Evolutionary conservation across 2,329 filamentous ascomycete species (phyloP).

Genomic region (Pestalotiopsis sp.): DNA sequence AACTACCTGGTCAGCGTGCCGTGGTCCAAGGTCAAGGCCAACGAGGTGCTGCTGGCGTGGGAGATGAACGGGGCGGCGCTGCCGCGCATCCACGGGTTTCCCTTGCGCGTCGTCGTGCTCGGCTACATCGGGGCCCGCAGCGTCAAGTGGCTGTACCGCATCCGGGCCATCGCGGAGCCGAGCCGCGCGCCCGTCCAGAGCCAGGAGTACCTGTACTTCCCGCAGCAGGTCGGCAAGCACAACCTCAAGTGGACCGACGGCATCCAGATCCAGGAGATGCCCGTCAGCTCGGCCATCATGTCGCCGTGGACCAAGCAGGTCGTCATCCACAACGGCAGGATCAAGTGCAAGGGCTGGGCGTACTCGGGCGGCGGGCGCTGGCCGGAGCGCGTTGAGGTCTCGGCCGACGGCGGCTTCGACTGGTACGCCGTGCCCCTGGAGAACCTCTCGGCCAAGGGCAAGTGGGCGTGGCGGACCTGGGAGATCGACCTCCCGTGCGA

Average conservation of each 20-base stretch:
- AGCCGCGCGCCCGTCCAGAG: conserved; percentile 64
- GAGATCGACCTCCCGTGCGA: conserved; percentile 64
- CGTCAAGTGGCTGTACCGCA: conserved; percentile 65
- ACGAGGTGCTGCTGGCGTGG: conserved; percentile 71
- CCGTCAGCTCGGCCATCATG: conserved; percentile 70
- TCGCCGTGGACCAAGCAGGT: conserved; percentile 62
- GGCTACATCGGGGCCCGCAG: conserved; percentile 70
- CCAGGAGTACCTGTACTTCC: conserved; percentile 71
- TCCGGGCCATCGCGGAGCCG: conserved; percentile 62
- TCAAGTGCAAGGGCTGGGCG: conserved; percentile 60
- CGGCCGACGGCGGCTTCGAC: conserved; percentile 62
- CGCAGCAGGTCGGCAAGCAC: conserved; percentile 69
- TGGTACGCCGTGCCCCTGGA: conserved; percentile 67
- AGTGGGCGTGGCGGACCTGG: conserved; percentile 69
- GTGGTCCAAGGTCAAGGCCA: conserved; percentile 66
- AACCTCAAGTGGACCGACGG: conserved; percentile 62
- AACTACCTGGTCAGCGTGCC: conserved; percentile 73
- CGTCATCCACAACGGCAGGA: conserved; percentile 62
- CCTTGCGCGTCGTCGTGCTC: conserved; percentile 63
- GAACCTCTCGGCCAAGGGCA: conserved; percentile 64
- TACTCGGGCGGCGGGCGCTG: conserved; percentile 60
- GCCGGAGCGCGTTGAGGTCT: conserved; percentile 67
- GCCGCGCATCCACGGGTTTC: conserved; percentile 68
- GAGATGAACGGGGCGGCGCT: conserved; percentile 71
- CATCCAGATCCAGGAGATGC: conserved; percentile 74